A percentile compares a stretch with the other conserved stretches of the same genome.
phyloP scores from a whole-genome alignment of 2,329 filamentous ascomycete genomes.

The Nothophaeocryptopus gaeumannii region DNA sequence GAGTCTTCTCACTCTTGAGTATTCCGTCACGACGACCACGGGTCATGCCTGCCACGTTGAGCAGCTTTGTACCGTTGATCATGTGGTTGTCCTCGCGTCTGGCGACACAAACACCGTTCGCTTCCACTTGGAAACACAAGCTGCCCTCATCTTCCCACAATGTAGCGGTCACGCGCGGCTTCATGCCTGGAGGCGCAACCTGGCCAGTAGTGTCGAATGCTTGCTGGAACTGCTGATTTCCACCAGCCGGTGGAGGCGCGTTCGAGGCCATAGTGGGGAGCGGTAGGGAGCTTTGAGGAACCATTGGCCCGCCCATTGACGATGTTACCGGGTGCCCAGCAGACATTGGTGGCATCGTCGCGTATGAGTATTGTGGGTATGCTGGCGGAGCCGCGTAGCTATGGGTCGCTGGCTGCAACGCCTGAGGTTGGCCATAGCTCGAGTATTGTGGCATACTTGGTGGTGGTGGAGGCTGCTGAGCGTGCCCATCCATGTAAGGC shows the following conservation, averaged over 20 bases:
- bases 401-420: constrained; percentile 41
- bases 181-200: constrained; percentile 87
- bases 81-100: constrained; percentile 97
- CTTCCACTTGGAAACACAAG: constrained; percentile 95
- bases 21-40: constrained; percentile 92
- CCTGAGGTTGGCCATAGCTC: constrained; percentile 63
- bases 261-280: constrained; percentile 42
- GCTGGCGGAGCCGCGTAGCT: constrained; percentile 62
- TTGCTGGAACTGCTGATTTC: constrained; percentile 24
- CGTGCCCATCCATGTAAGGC: constrained; percentile 69
- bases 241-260: constrained; percentile 21
- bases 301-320: constrained; percentile 63
- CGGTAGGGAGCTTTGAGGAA: constrained; percentile 69
- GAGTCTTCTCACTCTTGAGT: constrained; percentile 93
- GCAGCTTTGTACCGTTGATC: constrained; percentile 96
- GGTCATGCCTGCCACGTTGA: constrained; percentile 98
- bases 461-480: constrained; percentile 72
- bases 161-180: constrained; percentile 92
- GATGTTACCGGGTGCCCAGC: constrained; percentile 66
- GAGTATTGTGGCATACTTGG: constrained; percentile 71
- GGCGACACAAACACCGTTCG: constrained; percentile 91
- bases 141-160: constrained; percentile 98
- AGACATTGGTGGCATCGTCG: constrained; percentile 75
- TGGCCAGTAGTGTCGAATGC: constrained; percentile 87
- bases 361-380: constrained; percentile 70